A percentile compares a stretch with the other conserved stretches of the same genome.
phyloP scores from a whole-genome alignment of 2,329 filamentous ascomycete genomes.

The Tothia fuscella region DNA sequence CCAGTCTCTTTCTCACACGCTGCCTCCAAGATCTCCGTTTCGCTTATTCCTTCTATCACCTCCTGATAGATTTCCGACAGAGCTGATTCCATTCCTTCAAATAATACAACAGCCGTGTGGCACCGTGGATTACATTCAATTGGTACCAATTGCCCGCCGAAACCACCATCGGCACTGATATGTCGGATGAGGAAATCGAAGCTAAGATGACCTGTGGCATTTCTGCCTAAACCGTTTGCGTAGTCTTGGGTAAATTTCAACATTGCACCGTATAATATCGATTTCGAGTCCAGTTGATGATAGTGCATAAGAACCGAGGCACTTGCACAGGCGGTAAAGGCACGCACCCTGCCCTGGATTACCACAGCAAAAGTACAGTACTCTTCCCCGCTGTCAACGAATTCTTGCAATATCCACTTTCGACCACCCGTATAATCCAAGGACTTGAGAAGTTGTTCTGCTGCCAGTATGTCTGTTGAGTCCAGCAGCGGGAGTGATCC shows the following conservation, averaged over 20 bases:
- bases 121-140: slow-evolving; percentile 62
- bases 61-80: no score
- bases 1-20: no score
- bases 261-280: slow-evolving; percentile 47
- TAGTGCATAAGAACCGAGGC: slow-evolving; percentile 56
- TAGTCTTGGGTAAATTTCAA: slow-evolving; percentile 51
- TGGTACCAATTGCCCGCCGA: slow-evolving; percentile 38
- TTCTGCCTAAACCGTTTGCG: slow-evolving; percentile 35
- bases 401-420: slow-evolving; percentile 60
- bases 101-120: slow-evolving; percentile 55
- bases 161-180: slow-evolving; percentile 20
- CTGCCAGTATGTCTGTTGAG: no score
- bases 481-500: no score
- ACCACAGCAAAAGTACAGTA: slow-evolving; percentile 62
- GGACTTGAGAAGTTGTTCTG: no score
- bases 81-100: no score
- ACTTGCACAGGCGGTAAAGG: slow-evolving; percentile 56
- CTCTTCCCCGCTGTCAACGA: slow-evolving; percentile 49
- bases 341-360: slow-evolving; percentile 50
- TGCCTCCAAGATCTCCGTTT: no score
- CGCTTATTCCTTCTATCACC: no score
- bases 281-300: slow-evolving; percentile 42
- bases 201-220: slow-evolving; percentile 57
- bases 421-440: no score
- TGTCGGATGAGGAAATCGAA: slow-evolving; percentile 55